Percentiles rank a stretch among this genome's conserved stretches.
phyloP scores from a whole-genome alignment of 2,329 filamentous ascomycete genomes.

The Tolypocladium sp. region DNA sequence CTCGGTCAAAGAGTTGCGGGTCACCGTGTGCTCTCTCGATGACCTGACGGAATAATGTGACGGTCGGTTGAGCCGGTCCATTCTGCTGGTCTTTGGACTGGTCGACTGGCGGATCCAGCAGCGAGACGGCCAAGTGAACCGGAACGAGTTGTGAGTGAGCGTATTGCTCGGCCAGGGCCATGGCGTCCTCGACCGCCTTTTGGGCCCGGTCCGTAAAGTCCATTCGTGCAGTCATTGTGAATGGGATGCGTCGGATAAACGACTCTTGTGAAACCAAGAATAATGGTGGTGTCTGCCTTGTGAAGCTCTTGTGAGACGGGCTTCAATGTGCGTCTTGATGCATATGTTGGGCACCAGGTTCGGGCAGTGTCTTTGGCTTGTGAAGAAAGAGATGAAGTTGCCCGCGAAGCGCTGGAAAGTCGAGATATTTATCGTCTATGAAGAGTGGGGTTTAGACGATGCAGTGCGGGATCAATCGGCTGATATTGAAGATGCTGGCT shows the following conservation, averaged over 20 bases:
- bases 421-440: neutral
- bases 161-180: slow-evolving; percentile 80
- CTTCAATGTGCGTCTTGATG: neutral
- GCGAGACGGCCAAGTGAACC: slow-evolving; percentile 76
- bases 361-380: neutral
- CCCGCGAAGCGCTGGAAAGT: neutral
- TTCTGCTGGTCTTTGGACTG: slow-evolving; percentile 79
- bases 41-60: slow-evolving; percentile 89
- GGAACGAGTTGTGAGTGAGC: slow-evolving; percentile 85
- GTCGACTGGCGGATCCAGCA: slow-evolving; percentile 68
- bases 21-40: slow-evolving; percentile 91
- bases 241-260: neutral
- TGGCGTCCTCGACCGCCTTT: slow-evolving; percentile 82
- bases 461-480: neutral
- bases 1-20: slow-evolving; percentile 75
- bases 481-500: neutral
- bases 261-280: neutral
- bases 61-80: slow-evolving; percentile 48
- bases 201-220: slow-evolving; percentile 91
- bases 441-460: neutral
- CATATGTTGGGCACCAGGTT: slow-evolving; percentile 1
- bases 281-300: neutral
- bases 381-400: neutral
- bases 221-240: slow-evolving; percentile 65
- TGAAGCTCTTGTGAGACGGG: neutral